Evolutionary conservation across 2,329 filamentous ascomycete genomes (phyloP), one percentile per base, ranked within the genome.

Genomic region (Xylaria arbuscula): DNA sequence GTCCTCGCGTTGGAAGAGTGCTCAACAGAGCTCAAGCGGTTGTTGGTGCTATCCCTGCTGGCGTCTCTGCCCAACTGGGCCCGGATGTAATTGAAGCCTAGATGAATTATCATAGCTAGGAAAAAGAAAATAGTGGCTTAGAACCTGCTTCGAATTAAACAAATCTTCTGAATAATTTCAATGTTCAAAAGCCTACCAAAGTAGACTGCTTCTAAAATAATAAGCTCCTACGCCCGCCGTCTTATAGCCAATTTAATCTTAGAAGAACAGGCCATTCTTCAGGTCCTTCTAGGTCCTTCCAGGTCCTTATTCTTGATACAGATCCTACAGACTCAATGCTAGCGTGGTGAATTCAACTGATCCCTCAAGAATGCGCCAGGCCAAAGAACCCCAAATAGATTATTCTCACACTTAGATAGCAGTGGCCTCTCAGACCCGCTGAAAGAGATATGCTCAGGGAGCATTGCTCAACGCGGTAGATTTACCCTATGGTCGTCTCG

Each of bases 11-110:
- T 13, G 71, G 71, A 54, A 61, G 64, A 42, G 69, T 72, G 15
- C 61, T 48, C 11, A 70, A 66, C 47, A 66, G 70, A 45, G 70
- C 70, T 11, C 58, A 67, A 19, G 69, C 70, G 19, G 69, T 72
- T 55, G 64, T 63, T 3, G 70, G 70, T 36, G 70, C 70, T 45
- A 59, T 71, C 11, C 72, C 74, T 36, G 2, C 22, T 22, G 62
- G 51, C 11, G 45, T 67, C 34, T 24, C 45, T 24, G 53, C 64
- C 59, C 69, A 68, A 50, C 38, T 70, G 28, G 62, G 64, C 22
- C 59, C 68, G 32, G 66, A 68, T 40, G 54, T 69, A 13, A 40
- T 65, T 9, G 67, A 67, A 57, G 66, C 24, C 15, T 68, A 64
- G 34, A 53, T 24, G 28, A n/a, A 56, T 10, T 15, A 45, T 11